Percentiles rank a stretch among this genome's conserved stretches.
Conservation (phyloP, 2,329 filamentous ascomycete genomes). For the Penicillium freii region DNA sequence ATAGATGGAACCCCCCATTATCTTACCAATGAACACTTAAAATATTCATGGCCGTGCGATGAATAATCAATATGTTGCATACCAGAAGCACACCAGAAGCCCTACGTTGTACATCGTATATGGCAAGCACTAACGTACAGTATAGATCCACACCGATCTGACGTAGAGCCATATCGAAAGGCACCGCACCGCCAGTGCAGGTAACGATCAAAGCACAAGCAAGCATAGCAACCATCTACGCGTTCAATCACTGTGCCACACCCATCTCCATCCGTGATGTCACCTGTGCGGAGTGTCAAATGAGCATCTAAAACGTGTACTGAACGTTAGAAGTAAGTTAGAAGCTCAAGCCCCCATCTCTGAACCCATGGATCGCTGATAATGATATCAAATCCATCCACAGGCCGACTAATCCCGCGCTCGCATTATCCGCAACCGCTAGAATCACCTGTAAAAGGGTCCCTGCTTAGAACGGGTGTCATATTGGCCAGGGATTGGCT, state of each 20-base stretch:
- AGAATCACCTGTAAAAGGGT: not conserved
- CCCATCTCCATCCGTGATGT: slow-evolving; percentile 2
- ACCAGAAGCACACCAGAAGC: not conserved
- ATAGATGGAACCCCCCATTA: not conserved
- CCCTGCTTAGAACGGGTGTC: not conserved
- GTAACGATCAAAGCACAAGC: not conserved
- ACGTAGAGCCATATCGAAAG: not conserved
- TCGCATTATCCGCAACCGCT: not conserved
- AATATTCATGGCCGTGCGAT: too few species aligned
- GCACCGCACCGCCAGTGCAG: not conserved
- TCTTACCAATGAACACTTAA: not conserved
- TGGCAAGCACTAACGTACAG: not conserved
- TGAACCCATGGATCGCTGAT: not conserved
- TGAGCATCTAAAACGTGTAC: not conserved
- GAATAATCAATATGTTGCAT: not conserved
- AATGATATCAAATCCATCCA: not conserved
- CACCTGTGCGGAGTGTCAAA: not conserved
- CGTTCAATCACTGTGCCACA: not conserved
- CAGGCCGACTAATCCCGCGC: not conserved
- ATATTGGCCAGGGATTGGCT: not conserved
- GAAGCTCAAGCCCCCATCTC: not conserved
- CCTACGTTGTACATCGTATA: not conserved
- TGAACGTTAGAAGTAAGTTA: not conserved
- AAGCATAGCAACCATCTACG: slow-evolving; percentile 2
- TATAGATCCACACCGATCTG: not conserved